Percentiles rank a stretch among this genome's conserved stretches.
These are phyloP conservation scores for Didymella exigua DNA, from an alignment of 2,329 filamentous ascomycete species.

Conservation along the genomic window DNA sequence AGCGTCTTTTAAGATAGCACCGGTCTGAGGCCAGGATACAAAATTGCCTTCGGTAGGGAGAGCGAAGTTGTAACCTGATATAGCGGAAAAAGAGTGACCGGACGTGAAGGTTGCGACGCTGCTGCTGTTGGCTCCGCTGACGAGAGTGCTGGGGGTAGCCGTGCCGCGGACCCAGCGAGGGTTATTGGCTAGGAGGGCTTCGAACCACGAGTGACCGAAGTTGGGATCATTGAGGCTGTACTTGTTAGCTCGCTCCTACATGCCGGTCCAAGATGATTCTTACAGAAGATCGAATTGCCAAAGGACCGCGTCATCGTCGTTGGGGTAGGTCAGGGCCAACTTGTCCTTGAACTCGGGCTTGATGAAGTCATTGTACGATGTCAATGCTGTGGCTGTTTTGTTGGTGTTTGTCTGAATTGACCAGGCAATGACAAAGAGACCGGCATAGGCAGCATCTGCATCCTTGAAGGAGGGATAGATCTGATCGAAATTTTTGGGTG, in stretches of 20 bases:
- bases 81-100: background rate
- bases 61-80: conserved; percentile 1
- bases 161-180: conserved; percentile 61
- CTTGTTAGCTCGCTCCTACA: no score
- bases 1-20: conserved; percentile 56
- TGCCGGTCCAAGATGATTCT: no score
- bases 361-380: conserved; percentile 53
- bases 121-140: conserved; percentile 33
- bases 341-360: conserved; percentile 60
- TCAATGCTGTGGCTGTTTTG: conserved; percentile 38
- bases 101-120: conserved; percentile 29
- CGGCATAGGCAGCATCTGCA: conserved; percentile 52
- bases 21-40: conserved; percentile 57
- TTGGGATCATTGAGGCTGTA: conserved; percentile 32
- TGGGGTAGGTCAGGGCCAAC: conserved; percentile 61
- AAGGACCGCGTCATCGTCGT: conserved; percentile 63
- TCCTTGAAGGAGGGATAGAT: conserved; percentile 54
- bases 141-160: conserved; percentile 50
- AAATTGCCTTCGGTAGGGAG: conserved; percentile 49
- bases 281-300: conserved; percentile 57
- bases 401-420: conserved; percentile 49
- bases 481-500: conserved; percentile 54
- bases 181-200: conserved; percentile 56
- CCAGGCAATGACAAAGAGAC: conserved; percentile 46
- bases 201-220: conserved; percentile 56